phyloP scores from a whole-genome alignment of 208 protist species.

The Tritrichomonas musculus region DNA sequence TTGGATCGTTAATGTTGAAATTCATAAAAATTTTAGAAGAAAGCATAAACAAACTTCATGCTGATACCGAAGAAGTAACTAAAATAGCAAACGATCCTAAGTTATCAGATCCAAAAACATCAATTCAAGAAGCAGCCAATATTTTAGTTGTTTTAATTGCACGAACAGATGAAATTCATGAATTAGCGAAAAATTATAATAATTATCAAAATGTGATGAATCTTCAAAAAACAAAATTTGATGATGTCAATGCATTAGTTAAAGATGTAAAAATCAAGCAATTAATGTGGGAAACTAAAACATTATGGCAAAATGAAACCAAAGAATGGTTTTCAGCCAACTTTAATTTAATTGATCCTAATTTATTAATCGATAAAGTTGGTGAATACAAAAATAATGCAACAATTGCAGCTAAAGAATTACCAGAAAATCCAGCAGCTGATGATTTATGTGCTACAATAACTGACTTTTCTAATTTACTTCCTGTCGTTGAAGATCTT shows the following conservation, averaged over 20 bases:
- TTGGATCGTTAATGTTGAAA: no score
- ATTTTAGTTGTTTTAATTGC: not conserved
- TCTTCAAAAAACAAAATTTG: not conserved
- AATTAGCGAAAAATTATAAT: not conserved
- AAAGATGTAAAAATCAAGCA: not conserved
- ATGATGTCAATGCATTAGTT: not conserved
- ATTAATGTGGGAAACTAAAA: not conserved
- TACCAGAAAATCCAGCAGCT: not conserved
- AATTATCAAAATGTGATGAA: not conserved
- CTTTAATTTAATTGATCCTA: not conserved
- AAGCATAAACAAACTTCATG: not conserved
- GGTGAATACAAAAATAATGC: not conserved
- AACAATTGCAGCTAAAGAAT: not conserved
- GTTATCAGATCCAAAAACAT: not conserved
- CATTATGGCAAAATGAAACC: not conserved
- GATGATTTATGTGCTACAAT: not conserved
- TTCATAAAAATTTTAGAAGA: not conserved
- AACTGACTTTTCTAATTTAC: not conserved
- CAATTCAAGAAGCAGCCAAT: not conserved
- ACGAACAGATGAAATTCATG: not conserved
- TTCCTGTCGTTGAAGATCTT: not conserved
- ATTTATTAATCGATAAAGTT: not conserved
- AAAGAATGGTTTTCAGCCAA: not conserved
- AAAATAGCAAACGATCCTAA: not conserved
- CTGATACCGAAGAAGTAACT: no score